Evolutionary conservation across 495 filamentous ascomycete species (phyloP), one percentile per base, ranked within the genome.

Genomic region (Penicillium bialowiezense): DNA sequence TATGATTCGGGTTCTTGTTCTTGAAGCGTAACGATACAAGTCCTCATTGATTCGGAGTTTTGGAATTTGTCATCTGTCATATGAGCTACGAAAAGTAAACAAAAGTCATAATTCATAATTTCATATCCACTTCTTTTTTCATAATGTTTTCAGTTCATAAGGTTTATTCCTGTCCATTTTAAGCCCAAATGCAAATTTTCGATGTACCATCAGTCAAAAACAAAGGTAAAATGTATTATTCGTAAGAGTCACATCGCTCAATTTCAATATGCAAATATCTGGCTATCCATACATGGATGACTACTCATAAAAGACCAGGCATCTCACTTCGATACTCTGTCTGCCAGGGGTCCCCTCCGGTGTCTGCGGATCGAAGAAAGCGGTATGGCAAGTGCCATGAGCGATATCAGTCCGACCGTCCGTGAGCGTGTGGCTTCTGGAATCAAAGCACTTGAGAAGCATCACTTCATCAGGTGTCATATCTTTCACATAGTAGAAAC

Each of bases 261-360:
- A 32, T 7, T 12, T 32, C 5, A 32, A 32, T 32, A 32, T 32
- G 10, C 3, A 8, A n/a, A 42, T 7, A 26, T 41, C 7, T n/a
- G 8, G 31, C 7, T 17, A 9, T 8, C 26, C 23, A 6, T 3
- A 42, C n/a, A n/a, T n/a, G n/a, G n/a, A n/a, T n/a, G n/a, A 29
- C 17, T 48, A 48, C 19, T 48, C 45, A 32, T 48, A 48, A 78
- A 93, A 91, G 15, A 95, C 84, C 64, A 95, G 70, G 9, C 88
- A 85, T 58, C 90, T 74, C 17, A 95, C 86, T 64, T 95, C 89
- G 62, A 96, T 92, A 63, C 89, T 95, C 73, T 93, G 87, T 58
- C 86, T 70, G 7, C 67, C 69, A 54, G 75, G 74, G 8, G 76
- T 78, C 13, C 74, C 84, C 20, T 72, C 61, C 29, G 77, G 75